Percentiles rank a stretch among this genome's conserved stretches.
Conservation (phyloP, 495 filamentous ascomycete genomes). For the Lasiosphaeriaceae sp. region DNA sequence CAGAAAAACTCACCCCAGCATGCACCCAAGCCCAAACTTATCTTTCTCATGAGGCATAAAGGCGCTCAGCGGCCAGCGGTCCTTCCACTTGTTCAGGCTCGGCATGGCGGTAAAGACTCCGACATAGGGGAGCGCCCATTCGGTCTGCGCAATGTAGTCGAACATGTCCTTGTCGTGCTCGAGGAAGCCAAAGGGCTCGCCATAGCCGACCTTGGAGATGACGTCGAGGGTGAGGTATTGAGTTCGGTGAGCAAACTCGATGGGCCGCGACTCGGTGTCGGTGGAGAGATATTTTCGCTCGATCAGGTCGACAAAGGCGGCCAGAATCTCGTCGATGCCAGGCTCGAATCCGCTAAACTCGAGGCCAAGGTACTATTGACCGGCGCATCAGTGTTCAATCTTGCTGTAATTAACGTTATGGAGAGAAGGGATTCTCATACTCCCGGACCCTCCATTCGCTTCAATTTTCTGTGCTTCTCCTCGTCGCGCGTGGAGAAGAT, state of each 20-base stretch:
- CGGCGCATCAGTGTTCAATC: background rate
- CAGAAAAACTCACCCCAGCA: slow-evolving; percentile 6
- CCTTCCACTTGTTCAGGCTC: slow-evolving; percentile 2
- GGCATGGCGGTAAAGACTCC: slow-evolving; percentile 10
- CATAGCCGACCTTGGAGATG: slow-evolving; percentile 61
- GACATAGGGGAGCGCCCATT: slow-evolving; percentile 18
- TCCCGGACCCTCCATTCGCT: slow-evolving; percentile 31
- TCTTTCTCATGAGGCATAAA: slow-evolving; percentile 15
- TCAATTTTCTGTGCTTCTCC: slow-evolving; percentile 26
- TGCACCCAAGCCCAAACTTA: slow-evolving; percentile 13
- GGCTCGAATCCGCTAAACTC: slow-evolving; percentile 9
- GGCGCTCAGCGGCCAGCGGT: slow-evolving; percentile 12
- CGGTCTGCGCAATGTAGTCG: slow-evolving; percentile 24
- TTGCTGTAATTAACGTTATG: background rate
- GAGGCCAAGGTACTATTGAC: slow-evolving; percentile 8
- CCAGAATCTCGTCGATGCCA: slow-evolving; percentile 29
- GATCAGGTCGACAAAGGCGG: slow-evolving; percentile 31
- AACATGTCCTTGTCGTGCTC: slow-evolving; percentile 53
- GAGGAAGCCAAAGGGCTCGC: slow-evolving; percentile 60
- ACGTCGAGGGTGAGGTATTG: slow-evolving; percentile 56
- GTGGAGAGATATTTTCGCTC: slow-evolving; percentile 46
- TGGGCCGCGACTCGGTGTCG: slow-evolving; percentile 40
- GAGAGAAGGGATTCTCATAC: slow-evolving; percentile 20
- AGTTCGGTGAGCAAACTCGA: slow-evolving; percentile 50
- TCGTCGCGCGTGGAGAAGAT: slow-evolving; percentile 29